Base-by-base conservation (phyloP, 192 early-diverging fungal species). In the Coemansia sp. region DNA sequence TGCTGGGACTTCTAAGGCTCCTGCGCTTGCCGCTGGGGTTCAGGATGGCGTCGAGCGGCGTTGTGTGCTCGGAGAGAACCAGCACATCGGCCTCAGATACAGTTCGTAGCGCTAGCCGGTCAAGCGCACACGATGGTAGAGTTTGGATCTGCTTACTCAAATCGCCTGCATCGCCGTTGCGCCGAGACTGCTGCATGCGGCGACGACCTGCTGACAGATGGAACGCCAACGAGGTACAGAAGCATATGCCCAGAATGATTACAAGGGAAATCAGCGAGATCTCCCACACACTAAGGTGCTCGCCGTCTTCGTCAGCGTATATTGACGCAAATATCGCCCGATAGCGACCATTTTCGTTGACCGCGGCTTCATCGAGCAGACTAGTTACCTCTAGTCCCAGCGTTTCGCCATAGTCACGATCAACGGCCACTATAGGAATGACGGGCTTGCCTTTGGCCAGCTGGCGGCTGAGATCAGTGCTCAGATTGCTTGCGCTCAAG, bases 251-350 rank as follows among this genome's bases (percentile, higher is more conserved):
- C 14, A 78, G 64, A 10, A 78, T 43, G 25, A 62, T 61, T 4
- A 78, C 75, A 9, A 78, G 43, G 3, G 65, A 41, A 25, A 78
- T 71, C 13, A 78, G 64, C 10, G 69, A 60, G 17, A 78, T 59
- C 50, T 78, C 75, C 75, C 75, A 78, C 5, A 39, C 69, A 25
- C 61, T 71, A 38, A 78, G 45, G 19, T 39, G 53, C 40, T 69
- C 73, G 34, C 22, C 23, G 14, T 69, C 67, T 11, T 62, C 67
- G 3, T 56, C 62, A 3, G 58, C 27, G 21, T 62, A 69, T n/a
- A 77, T 56, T 23, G 73, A 69, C 0, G 63, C 73, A 62, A 77
- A 77, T 8, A 77, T 77, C 10, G 73, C 73, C 6, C 73, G 62
- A 11, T 46, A 57, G 18, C 56, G 66, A 34, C 39, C 40, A 10